Evolutionary conservation across 139 green algal species (phyloP).

Genomic region (Ettlia oleoabundans): DNA sequence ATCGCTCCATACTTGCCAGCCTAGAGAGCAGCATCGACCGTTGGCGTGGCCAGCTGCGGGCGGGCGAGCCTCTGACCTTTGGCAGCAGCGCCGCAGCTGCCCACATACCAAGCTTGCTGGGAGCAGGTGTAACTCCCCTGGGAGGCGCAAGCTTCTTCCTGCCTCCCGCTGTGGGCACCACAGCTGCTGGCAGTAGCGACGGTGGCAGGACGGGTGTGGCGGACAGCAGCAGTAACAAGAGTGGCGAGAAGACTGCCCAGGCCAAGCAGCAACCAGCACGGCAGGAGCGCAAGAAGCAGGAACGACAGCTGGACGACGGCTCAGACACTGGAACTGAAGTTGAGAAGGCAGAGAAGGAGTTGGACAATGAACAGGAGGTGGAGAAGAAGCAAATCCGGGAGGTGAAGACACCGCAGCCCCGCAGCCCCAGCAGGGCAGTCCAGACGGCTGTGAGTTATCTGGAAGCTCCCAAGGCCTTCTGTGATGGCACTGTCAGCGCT

Average conservation of each 20-base stretch:
- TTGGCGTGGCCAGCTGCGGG: slow-evolving; percentile 29
- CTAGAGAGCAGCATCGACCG: slow-evolving; percentile 30
- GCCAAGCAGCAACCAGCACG: too few species aligned
- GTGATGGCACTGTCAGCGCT: not conserved
- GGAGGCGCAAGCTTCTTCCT: slow-evolving; percentile 26
- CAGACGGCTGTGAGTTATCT: slow-evolving; percentile 14
- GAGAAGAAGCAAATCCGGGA: not conserved
- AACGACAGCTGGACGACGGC: too few species aligned
- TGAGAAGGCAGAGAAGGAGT: not conserved
- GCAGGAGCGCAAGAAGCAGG: too few species aligned
- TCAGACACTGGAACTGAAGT: too few species aligned
- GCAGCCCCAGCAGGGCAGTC: not conserved
- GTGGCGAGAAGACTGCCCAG: too few species aligned
- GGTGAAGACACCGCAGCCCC: not conserved
- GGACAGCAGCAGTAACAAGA: not conserved
- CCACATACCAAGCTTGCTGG: not conserved
- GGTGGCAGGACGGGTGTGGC: too few species aligned
- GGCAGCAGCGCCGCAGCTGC: not conserved
- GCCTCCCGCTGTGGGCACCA: not conserved
- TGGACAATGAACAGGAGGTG: not conserved
- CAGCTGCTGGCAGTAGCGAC: not conserved
- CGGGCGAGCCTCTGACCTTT: slow-evolving; percentile 5
- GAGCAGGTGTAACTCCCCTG: not conserved
- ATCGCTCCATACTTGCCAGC: slow-evolving; percentile 10
- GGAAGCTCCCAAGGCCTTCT: too few species aligned